These are phyloP conservation scores for Salicornia ramosissima DNA, from an alignment of 148 eudicot genomes.

Conservation along the genomic window DNA sequence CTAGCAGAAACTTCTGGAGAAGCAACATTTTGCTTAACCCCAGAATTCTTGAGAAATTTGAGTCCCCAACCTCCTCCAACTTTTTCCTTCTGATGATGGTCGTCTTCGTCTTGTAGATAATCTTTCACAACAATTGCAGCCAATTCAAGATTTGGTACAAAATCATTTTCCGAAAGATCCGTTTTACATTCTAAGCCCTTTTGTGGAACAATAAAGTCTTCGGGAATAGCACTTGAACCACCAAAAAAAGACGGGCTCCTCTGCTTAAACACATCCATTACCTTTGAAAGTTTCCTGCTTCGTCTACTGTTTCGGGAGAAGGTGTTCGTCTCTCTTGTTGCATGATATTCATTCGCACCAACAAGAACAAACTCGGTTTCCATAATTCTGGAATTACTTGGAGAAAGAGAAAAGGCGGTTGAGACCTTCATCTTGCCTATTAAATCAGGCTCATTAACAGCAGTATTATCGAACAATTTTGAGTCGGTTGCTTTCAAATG, in stretches of 20 bases:
- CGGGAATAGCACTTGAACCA: constrained; percentile 30
- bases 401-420: constrained; percentile 38
- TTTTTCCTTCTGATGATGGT: constrained; percentile 25
- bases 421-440: constrained; percentile 81
- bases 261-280: constrained; percentile 50
- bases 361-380: constrained; percentile 72
- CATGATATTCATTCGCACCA: constrained; percentile 35
- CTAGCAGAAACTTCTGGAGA: constrained; percentile 30
- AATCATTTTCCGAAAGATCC: constrained; percentile 23
- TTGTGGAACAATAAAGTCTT: constrained; percentile 29
- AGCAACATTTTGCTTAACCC: constrained; percentile 15
- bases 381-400: constrained; percentile 38
- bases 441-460: constrained; percentile 33
- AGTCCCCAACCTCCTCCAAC: constrained; percentile 91
- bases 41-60: constrained; percentile 65
- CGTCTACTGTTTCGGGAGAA: constrained; percentile 34
- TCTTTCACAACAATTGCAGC: constrained; percentile 70
- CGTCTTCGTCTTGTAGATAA: constrained; percentile 29
- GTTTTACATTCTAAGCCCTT: constrained; percentile 24
- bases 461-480: constrained; percentile 25
- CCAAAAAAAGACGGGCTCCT: constrained; percentile 34
- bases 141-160: constrained; percentile 59
- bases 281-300: constrained; percentile 51
- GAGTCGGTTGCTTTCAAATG: constrained; percentile 33
- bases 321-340: constrained; percentile 29